Conservation (phyloP, 495 filamentous ascomycete species). For the Lasiosphaeria hispida region DNA sequence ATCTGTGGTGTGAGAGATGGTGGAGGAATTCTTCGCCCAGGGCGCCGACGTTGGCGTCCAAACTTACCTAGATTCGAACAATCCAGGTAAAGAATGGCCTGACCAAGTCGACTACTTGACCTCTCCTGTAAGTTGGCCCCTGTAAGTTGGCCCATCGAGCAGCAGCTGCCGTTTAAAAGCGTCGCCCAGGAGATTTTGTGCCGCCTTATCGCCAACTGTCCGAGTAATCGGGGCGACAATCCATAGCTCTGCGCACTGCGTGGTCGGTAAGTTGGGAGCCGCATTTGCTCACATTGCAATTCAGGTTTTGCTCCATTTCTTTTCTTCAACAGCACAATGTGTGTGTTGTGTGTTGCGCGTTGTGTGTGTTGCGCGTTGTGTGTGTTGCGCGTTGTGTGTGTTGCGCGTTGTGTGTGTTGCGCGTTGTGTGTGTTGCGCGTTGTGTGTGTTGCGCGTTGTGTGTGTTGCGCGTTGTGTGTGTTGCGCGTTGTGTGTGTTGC, state of each 20-base stretch:
- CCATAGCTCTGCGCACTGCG: constrained; percentile 51
- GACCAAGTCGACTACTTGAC: too few species aligned
- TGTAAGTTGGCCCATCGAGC: constrained; percentile 75
- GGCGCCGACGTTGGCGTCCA: neutral
- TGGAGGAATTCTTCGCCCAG: neutral
- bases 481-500: too few species aligned
- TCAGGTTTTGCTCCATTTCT: constrained; percentile 69
- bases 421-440: too few species aligned
- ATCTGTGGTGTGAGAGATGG: neutral
- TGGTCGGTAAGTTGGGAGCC: constrained; percentile 66
- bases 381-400: too few species aligned
- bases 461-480: too few species aligned
- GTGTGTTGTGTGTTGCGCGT: too few species aligned
- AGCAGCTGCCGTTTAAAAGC: constrained; percentile 64
- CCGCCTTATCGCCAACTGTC: constrained; percentile 65
- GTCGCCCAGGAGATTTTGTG: constrained; percentile 58
- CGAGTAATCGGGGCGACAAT: constrained; percentile 65
- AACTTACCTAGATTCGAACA: neutral
- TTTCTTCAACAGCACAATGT: too few species aligned
- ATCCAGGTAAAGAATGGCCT: too few species aligned
- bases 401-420: too few species aligned
- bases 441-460: too few species aligned
- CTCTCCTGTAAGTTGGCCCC: too few species aligned
- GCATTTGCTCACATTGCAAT: constrained; percentile 83
- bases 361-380: too few species aligned